phyloP scores from a whole-genome alignment of 306 rosid species.

The Corylus heterophylla region DNA sequence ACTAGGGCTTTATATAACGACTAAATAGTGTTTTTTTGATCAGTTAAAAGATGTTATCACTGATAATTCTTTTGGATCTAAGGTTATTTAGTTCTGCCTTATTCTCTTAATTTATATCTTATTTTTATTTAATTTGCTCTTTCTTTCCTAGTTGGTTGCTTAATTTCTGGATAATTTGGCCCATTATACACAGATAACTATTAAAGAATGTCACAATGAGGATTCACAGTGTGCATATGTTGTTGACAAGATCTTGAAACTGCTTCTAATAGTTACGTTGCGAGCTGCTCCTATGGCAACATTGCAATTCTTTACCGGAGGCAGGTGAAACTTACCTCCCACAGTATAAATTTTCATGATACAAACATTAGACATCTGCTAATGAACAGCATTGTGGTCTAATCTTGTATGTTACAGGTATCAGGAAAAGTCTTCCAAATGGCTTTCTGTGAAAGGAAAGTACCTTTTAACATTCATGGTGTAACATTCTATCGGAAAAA shows the following conservation, averaged over 20 bases:
- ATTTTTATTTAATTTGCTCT: slow-evolving; percentile 20
- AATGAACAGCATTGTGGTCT: neutral
- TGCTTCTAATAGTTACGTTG: slow-evolving; percentile 47
- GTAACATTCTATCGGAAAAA: slow-evolving; percentile 90
- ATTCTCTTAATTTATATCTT: slow-evolving; percentile 18
- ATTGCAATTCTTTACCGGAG: slow-evolving; percentile 94
- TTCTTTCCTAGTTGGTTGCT: slow-evolving; percentile 9
- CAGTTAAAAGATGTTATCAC: slow-evolving; percentile 71
- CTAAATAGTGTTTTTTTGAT: neutral
- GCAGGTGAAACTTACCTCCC: slow-evolving; percentile 67
- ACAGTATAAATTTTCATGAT: slow-evolving; percentile 14
- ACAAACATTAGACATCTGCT: neutral
- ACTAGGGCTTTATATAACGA: neutral
- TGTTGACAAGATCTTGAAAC: slow-evolving; percentile 77
- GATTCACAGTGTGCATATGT: slow-evolving; percentile 84
- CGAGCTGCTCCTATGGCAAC: slow-evolving; percentile 60
- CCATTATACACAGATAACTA: slow-evolving; percentile 49
- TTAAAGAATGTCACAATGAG: slow-evolving; percentile 89
- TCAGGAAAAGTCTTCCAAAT: slow-evolving; percentile 92
- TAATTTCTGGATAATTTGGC: slow-evolving; percentile 13
- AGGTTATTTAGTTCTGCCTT: slow-evolving; percentile 50
- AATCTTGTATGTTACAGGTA: slow-evolving; percentile 44
- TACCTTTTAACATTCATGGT: slow-evolving; percentile 89
- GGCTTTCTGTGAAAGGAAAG: slow-evolving; percentile 85
- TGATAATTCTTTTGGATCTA: slow-evolving; percentile 81